A percentile compares a stretch with the other conserved stretches of the same genome.
Conservation (phyloP, 306 rosid genomes). For the Prunus armeniaca region DNA sequence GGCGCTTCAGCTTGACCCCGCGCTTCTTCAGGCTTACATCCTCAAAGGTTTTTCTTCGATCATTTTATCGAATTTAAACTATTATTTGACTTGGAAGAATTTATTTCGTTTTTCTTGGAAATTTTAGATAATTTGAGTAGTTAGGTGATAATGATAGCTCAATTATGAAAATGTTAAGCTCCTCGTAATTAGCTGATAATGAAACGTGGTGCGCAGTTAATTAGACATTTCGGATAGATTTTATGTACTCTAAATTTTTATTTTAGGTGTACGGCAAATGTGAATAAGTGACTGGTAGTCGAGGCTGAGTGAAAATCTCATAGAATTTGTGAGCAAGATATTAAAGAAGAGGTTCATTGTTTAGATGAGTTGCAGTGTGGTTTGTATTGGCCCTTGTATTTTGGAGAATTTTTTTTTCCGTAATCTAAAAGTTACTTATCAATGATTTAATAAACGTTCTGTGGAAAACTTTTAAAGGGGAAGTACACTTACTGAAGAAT, state of each 20-base stretch:
- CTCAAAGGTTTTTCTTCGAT: slow-evolving; percentile 57
- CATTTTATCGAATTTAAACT: slow-evolving; percentile 14
- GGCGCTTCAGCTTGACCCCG: slow-evolving; percentile 79
- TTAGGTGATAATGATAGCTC: neutral
- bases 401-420: neutral
- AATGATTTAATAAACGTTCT: neutral
- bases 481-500: too few species aligned
- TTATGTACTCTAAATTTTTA: neutral
- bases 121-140: neutral
- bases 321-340: neutral
- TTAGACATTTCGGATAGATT: neutral
- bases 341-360: neutral
- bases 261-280: neutral
- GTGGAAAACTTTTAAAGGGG: neutral
- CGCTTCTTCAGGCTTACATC: slow-evolving; percentile 74
- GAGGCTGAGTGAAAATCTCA: neutral
- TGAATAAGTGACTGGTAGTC: neutral
- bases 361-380: neutral
- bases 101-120: neutral
- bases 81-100: slow-evolving; percentile 3
- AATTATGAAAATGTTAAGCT: neutral
- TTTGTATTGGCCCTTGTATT: neutral
- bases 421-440: neutral
- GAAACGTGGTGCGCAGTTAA: neutral
- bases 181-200: neutral